Conservation (phyloP, 192 early-diverging fungal species). For the Backusella tarrabulga region DNA sequence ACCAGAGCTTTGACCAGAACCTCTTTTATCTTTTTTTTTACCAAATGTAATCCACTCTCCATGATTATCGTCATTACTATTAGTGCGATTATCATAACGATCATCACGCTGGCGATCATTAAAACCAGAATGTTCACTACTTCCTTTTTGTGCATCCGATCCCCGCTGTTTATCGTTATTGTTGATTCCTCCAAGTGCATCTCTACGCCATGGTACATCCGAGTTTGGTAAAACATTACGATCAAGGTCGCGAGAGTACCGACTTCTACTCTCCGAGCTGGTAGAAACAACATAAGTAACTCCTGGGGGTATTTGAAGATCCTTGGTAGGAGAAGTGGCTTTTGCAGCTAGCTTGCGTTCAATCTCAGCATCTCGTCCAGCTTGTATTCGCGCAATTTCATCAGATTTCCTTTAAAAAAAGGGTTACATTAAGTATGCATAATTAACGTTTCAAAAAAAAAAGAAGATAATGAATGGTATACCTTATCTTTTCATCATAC, state of each 20-base stretch:
- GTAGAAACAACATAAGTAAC: not conserved
- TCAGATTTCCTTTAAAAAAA: slow-evolving; percentile 38
- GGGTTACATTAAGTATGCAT: not conserved
- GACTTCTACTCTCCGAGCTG: not conserved
- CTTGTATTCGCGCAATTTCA: slow-evolving; percentile 45
- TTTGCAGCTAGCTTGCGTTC: slow-evolving; percentile 33
- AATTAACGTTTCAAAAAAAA: too few species aligned
- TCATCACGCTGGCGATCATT: not conserved
- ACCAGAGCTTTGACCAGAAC: not conserved
- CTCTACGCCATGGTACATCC: not conserved
- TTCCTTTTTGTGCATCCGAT: not conserved
- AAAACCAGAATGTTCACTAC: not conserved
- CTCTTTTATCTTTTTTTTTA: not conserved
- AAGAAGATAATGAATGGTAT: not conserved
- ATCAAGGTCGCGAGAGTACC: not conserved
- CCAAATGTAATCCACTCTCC: not conserved
- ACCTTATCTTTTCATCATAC: slow-evolving; percentile 32
- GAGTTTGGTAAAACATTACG: not conserved
- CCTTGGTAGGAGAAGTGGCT: not conserved
- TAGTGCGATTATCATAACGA: not conserved
- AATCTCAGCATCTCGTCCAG: slow-evolving; percentile 45
- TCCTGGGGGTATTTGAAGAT: not conserved
- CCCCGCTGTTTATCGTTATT: too few species aligned
- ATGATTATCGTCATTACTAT: not conserved
- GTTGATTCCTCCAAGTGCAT: not conserved